Conservation (phyloP, 208 protist species). For the Trypanosoma theileri region DNA sequence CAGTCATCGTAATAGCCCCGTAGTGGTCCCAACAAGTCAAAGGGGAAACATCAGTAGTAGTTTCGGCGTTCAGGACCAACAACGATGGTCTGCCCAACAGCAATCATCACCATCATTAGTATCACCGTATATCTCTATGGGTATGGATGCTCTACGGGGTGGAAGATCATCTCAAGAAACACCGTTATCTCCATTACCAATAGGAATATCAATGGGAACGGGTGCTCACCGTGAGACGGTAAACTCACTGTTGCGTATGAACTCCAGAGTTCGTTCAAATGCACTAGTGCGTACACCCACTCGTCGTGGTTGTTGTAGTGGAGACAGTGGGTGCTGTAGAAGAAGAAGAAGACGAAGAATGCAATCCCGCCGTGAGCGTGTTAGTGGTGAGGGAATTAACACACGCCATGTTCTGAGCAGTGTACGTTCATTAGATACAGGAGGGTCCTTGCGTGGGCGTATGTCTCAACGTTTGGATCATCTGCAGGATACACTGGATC, state of each 20-base stretch:
- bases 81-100: neutral
- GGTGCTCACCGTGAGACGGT: slow-evolving; percentile 17
- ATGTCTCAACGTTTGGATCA: neutral
- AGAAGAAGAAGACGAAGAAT: neutral
- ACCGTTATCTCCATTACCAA: neutral
- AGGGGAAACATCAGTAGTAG: neutral
- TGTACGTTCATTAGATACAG: too few species aligned
- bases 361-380: neutral
- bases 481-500: slow-evolving; percentile 21
- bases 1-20: neutral
- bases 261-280: slow-evolving; percentile 3
- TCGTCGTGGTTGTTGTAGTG: neutral
- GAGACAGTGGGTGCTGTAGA: neutral
- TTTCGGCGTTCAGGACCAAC: neutral
- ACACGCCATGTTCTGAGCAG: too few species aligned
- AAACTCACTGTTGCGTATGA: slow-evolving; percentile 16
- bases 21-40: neutral
- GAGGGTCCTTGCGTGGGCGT: neutral
- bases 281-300: slow-evolving; percentile 15
- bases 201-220: too few species aligned
- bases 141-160: neutral
- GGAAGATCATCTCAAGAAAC: neutral
- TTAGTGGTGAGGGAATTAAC: neutral
- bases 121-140: neutral
- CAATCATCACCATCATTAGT: neutral